Evolutionary conservation across 768 basidiomycete genomes (phyloP).

Genomic region (Tulasnella sp.): DNA sequence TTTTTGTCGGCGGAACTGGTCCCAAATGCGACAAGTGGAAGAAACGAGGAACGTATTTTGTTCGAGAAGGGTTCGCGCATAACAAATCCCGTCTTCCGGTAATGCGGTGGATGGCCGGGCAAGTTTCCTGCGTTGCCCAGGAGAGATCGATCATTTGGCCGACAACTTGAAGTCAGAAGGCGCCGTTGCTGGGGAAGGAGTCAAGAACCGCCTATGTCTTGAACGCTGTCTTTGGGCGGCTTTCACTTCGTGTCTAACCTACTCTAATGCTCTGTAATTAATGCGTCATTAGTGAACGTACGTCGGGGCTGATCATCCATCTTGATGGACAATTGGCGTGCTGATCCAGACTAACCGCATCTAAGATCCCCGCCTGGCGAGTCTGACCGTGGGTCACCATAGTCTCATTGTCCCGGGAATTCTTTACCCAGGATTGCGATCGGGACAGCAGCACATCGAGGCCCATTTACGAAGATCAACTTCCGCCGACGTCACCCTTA

Average conservation of each 20-base stretch:
- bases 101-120: conserved; percentile 38
- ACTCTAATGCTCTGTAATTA: not conserved
- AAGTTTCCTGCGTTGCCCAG: conserved; percentile 40
- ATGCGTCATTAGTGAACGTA: not conserved
- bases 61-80: no score
- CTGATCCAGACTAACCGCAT: not conserved
- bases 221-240: not conserved
- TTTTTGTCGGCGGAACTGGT: no score
- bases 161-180: conserved; percentile 32
- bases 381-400: not conserved
- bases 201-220: conserved; percentile 18
- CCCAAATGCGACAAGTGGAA: no score
- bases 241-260: not conserved
- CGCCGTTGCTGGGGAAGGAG: conserved; percentile 35
- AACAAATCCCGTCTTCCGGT: no score
- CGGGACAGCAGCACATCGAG: no score
- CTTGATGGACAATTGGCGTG: not conserved
- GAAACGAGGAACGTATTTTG: no score
- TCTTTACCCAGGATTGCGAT: no score
- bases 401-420: no score
- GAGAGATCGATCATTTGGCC: conserved; percentile 34
- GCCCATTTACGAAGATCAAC: no score
- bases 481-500: no score
- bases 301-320: not conserved
- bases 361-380: not conserved